Conservation (phyloP, 345 rosid species). For the Salix udensis region DNA sequence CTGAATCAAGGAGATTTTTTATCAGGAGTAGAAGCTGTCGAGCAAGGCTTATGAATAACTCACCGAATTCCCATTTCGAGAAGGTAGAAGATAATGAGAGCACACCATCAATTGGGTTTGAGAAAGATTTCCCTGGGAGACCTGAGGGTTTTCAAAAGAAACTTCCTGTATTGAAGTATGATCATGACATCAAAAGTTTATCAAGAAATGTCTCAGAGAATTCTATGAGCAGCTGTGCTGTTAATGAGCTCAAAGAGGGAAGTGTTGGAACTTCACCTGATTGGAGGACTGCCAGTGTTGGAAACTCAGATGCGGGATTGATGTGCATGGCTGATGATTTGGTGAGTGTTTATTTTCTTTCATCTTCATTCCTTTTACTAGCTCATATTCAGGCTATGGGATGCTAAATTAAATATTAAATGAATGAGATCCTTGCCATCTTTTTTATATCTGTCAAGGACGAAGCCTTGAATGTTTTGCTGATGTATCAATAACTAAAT, state of each 20-base stretch:
- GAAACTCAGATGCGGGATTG: constrained; percentile 13
- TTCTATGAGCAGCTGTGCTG: constrained; percentile 25
- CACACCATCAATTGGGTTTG: constrained; percentile 35
- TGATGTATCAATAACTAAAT: background rate
- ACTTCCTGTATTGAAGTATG: constrained; percentile 25
- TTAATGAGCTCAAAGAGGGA: constrained; percentile 36
- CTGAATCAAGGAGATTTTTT: constrained; percentile 37
- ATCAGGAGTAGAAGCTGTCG: constrained; percentile 66
- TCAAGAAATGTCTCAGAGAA: constrained; percentile 37
- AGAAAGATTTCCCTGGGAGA: constrained; percentile 37
- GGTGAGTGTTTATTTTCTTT: constrained; percentile 11
- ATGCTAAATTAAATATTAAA: background rate
- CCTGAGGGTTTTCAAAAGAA: constrained; percentile 34
- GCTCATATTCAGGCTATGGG: background rate
- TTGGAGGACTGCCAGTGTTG: constrained; percentile 13
- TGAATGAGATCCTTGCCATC: background rate
- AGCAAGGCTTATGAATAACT: constrained; percentile 38
- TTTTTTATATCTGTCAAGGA: background rate
- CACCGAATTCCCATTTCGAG: constrained; percentile 30
- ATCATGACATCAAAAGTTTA: constrained; percentile 18
- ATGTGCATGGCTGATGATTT: constrained; percentile 16
- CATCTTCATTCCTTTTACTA: background rate
- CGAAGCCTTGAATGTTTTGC: background rate
- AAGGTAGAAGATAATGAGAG: constrained; percentile 28
- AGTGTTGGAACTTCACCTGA: constrained; percentile 22